A percentile compares a stretch with the other conserved stretches of the same genome.
phyloP scores from a whole-genome alignment of 1,284 basidiomycete genomes.

The Coniferiporia sulphurascens region DNA sequence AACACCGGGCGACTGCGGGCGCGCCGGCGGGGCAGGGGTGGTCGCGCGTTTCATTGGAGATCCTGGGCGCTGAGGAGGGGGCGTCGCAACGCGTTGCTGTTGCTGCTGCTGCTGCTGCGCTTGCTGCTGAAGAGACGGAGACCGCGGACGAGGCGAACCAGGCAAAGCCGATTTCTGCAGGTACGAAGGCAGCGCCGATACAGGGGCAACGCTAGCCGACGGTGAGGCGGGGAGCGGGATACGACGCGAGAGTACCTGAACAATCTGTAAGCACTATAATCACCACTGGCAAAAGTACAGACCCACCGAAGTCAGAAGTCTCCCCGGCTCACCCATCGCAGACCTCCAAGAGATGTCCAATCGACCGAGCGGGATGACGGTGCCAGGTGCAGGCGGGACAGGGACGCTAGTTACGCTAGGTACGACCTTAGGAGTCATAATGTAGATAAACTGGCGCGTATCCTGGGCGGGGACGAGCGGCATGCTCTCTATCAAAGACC shows the following conservation, averaged over 20 bases:
- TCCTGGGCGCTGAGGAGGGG: conserved; percentile 40
- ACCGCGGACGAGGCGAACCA: conserved; percentile 43
- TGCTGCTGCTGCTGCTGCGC: conserved; percentile 34
- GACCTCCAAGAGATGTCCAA: conserved; percentile 82
- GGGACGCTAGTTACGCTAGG: conserved; percentile 40
- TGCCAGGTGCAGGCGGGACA: conserved; percentile 53
- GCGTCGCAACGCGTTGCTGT: conserved; percentile 33
- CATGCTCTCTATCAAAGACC: conserved; percentile 54
- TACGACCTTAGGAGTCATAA: conserved; percentile 50
- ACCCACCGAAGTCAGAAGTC: conserved; percentile 69
- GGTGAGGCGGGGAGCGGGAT: conserved; percentile 48
- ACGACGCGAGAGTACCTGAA: conserved; percentile 63
- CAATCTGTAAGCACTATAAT: not conserved
- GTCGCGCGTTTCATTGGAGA: conserved; percentile 51
- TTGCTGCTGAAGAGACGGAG: conserved; percentile 37
- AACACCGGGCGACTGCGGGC: conserved; percentile 46
- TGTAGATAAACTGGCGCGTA: conserved; percentile 79
- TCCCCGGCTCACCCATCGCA: conserved; percentile 74
- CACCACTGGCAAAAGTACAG: not conserved
- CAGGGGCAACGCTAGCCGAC: conserved; percentile 31
- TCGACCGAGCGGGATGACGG: conserved; percentile 69
- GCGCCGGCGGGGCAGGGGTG: conserved; percentile 30
- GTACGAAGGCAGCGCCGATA: conserved; percentile 66
- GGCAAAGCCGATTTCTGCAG: conserved; percentile 49
- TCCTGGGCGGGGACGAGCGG: conserved; percentile 77